Conservation (phyloP, 2,329 filamentous ascomycete species). For the Atkinsonella texensis region DNA sequence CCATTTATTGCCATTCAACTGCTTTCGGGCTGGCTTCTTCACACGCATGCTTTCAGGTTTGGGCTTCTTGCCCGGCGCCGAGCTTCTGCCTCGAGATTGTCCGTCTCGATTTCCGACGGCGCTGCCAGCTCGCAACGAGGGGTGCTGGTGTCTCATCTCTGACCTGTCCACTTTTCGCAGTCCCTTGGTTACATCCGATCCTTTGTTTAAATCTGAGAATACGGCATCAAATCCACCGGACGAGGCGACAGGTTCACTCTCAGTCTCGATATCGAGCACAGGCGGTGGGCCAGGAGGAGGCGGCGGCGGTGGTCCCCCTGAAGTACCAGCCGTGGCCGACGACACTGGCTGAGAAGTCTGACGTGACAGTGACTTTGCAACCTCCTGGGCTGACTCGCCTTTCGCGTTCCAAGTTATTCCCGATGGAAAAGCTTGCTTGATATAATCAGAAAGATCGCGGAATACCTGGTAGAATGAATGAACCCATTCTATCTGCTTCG, state of each 20-base stretch:
- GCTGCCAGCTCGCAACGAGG: slow-evolving; percentile 62
- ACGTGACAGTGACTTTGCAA: slow-evolving; percentile 41
- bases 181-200: slow-evolving; percentile 74
- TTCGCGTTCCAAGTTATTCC: slow-evolving; percentile 81
- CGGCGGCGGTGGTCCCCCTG: slow-evolving; percentile 44
- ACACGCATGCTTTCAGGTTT: slow-evolving; percentile 77
- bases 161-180: slow-evolving; percentile 90
- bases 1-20: slow-evolving; percentile 87
- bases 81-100: slow-evolving; percentile 61
- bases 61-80: slow-evolving; percentile 75
- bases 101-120: slow-evolving; percentile 50
- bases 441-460: slow-evolving; percentile 69
- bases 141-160: slow-evolving; percentile 98
- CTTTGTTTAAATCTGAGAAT: slow-evolving; percentile 84
- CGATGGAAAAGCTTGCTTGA: slow-evolving; percentile 68
- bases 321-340: slow-evolving; percentile 40
- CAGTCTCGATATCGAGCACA: slow-evolving; percentile 45
- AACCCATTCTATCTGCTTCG: slow-evolving; percentile 75
- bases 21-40: slow-evolving; percentile 70
- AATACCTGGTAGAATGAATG: slow-evolving; percentile 89
- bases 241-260: slow-evolving; percentile 23
- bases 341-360: slow-evolving; percentile 25
- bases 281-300: slow-evolving; percentile 61
- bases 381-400: slow-evolving; percentile 60
- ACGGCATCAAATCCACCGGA: slow-evolving; percentile 67